Evolutionary conservation across 805 yeast genomes (phyloP).

Genomic region (Suhomyces sp.): DNA sequence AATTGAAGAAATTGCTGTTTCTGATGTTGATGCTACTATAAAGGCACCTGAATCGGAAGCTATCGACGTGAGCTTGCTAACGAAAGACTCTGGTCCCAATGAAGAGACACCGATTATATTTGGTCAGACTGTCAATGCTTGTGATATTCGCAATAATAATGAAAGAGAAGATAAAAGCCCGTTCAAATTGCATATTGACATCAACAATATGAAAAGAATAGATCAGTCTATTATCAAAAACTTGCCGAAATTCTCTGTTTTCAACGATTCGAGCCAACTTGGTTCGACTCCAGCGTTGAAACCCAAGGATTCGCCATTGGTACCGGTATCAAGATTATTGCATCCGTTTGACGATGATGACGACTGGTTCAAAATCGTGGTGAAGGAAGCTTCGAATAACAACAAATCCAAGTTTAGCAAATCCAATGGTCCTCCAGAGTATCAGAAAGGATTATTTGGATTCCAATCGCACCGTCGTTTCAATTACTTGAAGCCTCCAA

Average conservation of each 20-base stretch:
- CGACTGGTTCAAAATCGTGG: slow-evolving; percentile 56
- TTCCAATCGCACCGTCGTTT: slow-evolving; percentile 50
- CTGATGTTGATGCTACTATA: neutral
- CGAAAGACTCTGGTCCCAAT: slow-evolving; percentile 21
- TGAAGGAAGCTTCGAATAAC: slow-evolving; percentile 34
- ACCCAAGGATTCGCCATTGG: slow-evolving; percentile 33
- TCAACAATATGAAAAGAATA: slow-evolving; percentile 41
- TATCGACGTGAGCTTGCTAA: neutral
- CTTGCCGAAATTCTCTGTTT: slow-evolving; percentile 48
- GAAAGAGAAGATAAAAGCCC: slow-evolving; percentile 23
- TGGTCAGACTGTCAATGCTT: neutral
- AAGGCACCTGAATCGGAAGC: neutral
- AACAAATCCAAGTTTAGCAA: slow-evolving; percentile 1
- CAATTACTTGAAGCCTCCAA: slow-evolving; percentile 77
- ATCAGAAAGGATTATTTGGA: slow-evolving; percentile 61
- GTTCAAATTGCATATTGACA: slow-evolving; percentile 45
- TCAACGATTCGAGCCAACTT: slow-evolving; percentile 31
- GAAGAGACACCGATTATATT: slow-evolving; percentile 22
- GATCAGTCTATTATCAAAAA: slow-evolving; percentile 49
- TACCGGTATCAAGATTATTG: slow-evolving; percentile 64
- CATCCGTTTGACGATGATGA: slow-evolving; percentile 64
- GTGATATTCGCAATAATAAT: neutral
- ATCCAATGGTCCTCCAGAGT: slow-evolving; percentile 33
- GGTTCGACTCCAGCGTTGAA: slow-evolving; percentile 19
- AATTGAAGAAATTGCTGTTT: neutral